Conservation (phyloP, 2,329 filamentous ascomycete species). For the Aspergillus neotritici region DNA sequence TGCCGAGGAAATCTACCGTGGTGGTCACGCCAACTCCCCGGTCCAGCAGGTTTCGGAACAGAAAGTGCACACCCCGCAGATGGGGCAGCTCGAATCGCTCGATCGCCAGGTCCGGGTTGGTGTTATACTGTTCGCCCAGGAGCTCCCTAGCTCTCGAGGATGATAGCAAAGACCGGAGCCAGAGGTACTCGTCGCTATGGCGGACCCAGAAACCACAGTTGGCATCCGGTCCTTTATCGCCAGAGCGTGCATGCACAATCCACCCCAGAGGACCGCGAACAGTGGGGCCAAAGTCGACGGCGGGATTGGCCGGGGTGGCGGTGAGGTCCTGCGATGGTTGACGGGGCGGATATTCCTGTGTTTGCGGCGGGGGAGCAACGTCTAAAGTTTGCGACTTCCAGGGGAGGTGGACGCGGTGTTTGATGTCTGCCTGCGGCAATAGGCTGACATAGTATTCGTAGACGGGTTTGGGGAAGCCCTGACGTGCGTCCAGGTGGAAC, state of each 20-base stretch:
- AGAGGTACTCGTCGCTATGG: slow-evolving; percentile 39
- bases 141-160: slow-evolving; percentile 15
- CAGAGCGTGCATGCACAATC: slow-evolving; percentile 34
- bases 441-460: slow-evolving; percentile 28
- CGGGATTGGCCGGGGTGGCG: slow-evolving; percentile 2
- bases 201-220: slow-evolving; percentile 46
- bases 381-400: slow-evolving; percentile 15
- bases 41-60: slow-evolving; percentile 33
- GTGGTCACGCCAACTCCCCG: slow-evolving; percentile 29
- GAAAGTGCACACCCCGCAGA: slow-evolving; percentile 34
- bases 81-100: slow-evolving; percentile 45
- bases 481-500: slow-evolving; percentile 30
- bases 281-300: slow-evolving; percentile 19
- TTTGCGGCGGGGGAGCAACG: slow-evolving; percentile 15
- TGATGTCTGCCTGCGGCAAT: slow-evolving; percentile 20
- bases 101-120: slow-evolving; percentile 21
- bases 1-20: slow-evolving; percentile 34
- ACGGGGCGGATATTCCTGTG: slow-evolving; percentile 11
- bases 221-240: slow-evolving; percentile 43
- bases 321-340: slow-evolving; percentile 15
- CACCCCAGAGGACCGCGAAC: slow-evolving; percentile 25
- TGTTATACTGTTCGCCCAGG: slow-evolving; percentile 20
- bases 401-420: slow-evolving; percentile 24
- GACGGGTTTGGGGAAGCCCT: slow-evolving; percentile 32
- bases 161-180: slow-evolving; percentile 31